Base-by-base conservation (phyloP, 2,329 filamentous ascomycete species). In the Fusarium mangiferae region DNA sequence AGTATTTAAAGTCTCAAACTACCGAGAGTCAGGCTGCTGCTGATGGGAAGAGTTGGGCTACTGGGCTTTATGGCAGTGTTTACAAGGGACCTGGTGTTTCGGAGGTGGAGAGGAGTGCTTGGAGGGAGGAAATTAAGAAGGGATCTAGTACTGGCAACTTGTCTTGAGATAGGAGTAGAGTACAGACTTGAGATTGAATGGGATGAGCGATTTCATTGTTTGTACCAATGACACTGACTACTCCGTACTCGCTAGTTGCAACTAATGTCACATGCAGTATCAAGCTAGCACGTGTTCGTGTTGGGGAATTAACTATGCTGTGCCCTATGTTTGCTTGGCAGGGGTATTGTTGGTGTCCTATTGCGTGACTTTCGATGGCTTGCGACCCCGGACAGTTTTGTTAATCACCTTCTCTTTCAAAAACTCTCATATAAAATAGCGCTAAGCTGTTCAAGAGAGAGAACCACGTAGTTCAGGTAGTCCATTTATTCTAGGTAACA, bases 31-130 rank as follows among this genome's bases (percentile, higher is more conserved):
- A 86, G 41, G 85, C 85, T 7, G 70, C 70, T 4, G 42, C 35
- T 14, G 83, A 85, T 36, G 89, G 89, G 0, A 85, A 84, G 62
- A 82, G 85, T 22, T 91, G 89, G 87, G 89, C 87, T 4, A 87
- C 83, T 30, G 90, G 90, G 0, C 59, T 87, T 52, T 90, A 91
- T 77, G 89, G 90, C 0, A 88, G 88, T 70, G 84, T 88, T 17
- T 92, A 91, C 77, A 81, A 85, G 66, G 90, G 90, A 0, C 90
- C 90, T 3, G 90, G 90, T 0, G 88, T 90, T 5, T 81, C 83
- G 14, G 80, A 82, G 48, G 79, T 84, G 68, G 89, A 91, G 79
- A 81, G 89, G 59, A 80, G 81, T 77, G 88, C 86, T 33, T 91
- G 89, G 83, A 79, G 78, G 45, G 81, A 82, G 68, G 83, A 84